Percentiles rank a stretch among this genome's conserved stretches.
phyloP scores from a whole-genome alignment of 2,329 filamentous ascomycete genomes.

The Ciborinia camelliae region DNA sequence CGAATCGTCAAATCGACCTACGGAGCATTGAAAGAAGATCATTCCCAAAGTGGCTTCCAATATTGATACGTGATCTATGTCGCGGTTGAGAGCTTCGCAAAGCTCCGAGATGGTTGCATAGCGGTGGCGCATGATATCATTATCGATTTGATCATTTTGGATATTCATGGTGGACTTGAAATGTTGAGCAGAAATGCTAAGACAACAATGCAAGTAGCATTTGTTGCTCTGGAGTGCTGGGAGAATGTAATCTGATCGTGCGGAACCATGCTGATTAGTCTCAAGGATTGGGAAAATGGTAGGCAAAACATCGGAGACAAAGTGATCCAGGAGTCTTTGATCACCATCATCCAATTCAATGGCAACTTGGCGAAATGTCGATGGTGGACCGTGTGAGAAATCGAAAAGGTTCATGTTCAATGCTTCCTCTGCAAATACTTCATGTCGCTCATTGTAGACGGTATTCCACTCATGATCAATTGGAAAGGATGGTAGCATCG shows the following conservation, averaged over 20 bases:
- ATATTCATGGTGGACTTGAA: conserved; percentile 73
- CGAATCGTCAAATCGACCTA: conserved; percentile 78
- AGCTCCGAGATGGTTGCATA: conserved; percentile 83
- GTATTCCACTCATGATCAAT: conserved; percentile 71
- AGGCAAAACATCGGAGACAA: conserved; percentile 81
- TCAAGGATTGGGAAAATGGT: conserved; percentile 91
- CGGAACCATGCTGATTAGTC: conserved; percentile 79
- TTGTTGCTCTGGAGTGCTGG: conserved; percentile 88
- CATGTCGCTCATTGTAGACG: conserved; percentile 63
- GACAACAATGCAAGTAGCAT: conserved; percentile 90
- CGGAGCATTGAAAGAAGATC: conserved; percentile 94
- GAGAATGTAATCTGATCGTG: conserved; percentile 77
- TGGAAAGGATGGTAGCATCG: conserved; percentile 60
- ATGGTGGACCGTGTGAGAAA: conserved; percentile 66
- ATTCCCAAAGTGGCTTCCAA: conserved; percentile 90
- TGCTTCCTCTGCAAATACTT: conserved; percentile 59
- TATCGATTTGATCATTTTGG: conserved; percentile 71
- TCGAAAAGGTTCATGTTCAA: conserved; percentile 80
- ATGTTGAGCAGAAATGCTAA: conserved; percentile 90
- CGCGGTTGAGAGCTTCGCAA: conserved; percentile 74
- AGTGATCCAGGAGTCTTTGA: conserved; percentile 82
- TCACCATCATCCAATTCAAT: conserved; percentile 87
- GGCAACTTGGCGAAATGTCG: conserved; percentile 62
- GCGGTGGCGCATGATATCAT: conserved; percentile 88
- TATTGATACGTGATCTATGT: conserved; percentile 81